Evolutionary conservation across 352 stramenopile genomes (phyloP).

Genomic region (Phytopythium delawarense): DNA sequence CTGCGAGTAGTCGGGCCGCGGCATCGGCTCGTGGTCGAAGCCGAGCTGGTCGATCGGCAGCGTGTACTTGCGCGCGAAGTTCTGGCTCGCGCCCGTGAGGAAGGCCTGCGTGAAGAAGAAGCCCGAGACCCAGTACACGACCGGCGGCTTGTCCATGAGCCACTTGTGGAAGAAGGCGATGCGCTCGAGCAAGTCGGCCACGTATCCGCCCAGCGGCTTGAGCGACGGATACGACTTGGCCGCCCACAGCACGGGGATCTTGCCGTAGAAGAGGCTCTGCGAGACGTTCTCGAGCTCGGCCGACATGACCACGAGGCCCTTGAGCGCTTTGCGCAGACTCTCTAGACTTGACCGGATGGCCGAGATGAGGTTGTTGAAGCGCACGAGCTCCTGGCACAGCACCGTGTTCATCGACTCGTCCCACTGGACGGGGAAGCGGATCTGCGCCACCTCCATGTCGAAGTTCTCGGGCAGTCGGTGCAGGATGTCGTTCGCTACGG

Average conservation of each 20-base stretch:
- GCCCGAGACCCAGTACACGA: constrained; percentile 92
- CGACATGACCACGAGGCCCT: constrained; percentile 94
- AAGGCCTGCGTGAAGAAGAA: constrained; percentile 98
- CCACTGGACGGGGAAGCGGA: constrained; percentile 90
- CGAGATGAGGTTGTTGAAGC: constrained; percentile 92
- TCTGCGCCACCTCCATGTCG: constrained; percentile 91
- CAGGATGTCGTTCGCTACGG: constrained; percentile 86
- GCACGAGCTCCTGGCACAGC: constrained; percentile 90
- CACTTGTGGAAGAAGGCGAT: constrained; percentile 90
- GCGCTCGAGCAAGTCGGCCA: constrained; percentile 88
- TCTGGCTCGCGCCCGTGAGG: constrained; percentile 93
- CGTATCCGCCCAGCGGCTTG: constrained; percentile 90
- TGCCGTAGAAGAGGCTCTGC: constrained; percentile 90
- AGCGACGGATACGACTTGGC: constrained; percentile 91
- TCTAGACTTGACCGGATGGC: constrained; percentile 83
- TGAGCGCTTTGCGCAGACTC: constrained; percentile 88
- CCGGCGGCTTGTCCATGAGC: constrained; percentile 83
- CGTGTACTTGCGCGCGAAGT: constrained; percentile 91
- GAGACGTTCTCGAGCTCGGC: constrained; percentile 91
- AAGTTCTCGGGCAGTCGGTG: constrained; percentile 85
- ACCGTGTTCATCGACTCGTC: constrained; percentile 94
- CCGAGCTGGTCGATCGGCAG: constrained; percentile 89
- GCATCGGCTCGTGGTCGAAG: constrained; percentile 82
- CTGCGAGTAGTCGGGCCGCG: constrained; percentile 62
- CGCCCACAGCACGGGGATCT: constrained; percentile 90